phyloP scores from a whole-genome alignment of 108 stramenopile genomes.

The Discostella stelligeroides region DNA sequence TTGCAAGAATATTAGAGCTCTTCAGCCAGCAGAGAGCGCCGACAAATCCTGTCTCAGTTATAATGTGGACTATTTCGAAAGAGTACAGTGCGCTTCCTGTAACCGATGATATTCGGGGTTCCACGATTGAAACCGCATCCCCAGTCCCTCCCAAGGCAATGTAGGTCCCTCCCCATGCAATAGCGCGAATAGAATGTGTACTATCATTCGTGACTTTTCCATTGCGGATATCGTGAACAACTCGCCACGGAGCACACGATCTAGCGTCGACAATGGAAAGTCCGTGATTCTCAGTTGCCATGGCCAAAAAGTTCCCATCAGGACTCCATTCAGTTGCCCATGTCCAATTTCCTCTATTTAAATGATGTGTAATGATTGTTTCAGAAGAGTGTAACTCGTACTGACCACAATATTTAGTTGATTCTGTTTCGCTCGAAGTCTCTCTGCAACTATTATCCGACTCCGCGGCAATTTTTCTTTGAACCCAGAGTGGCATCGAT shows the following conservation, averaged over 20 bases:
- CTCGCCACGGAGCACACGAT: slow-evolving; percentile 55
- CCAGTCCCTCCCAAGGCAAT: slow-evolving; percentile 77
- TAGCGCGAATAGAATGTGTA: slow-evolving; percentile 67
- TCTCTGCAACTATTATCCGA: not conserved
- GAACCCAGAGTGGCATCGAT: slow-evolving; percentile 28
- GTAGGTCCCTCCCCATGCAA: slow-evolving; percentile 70
- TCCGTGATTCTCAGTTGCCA: slow-evolving; percentile 77
- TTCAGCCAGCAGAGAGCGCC: slow-evolving; percentile 61
- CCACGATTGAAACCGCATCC: slow-evolving; percentile 69
- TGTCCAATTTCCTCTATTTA: slow-evolving; percentile 37
- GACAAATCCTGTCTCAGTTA: slow-evolving; percentile 65
- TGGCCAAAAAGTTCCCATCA: slow-evolving; percentile 64
- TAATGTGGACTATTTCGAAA: slow-evolving; percentile 59
- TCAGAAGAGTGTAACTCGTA: slow-evolving; percentile 29
- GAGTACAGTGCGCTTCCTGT: slow-evolving; percentile 32
- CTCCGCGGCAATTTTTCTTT: slow-evolving; percentile 24
- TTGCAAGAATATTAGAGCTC: slow-evolving; percentile 61
- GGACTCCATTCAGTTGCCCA: slow-evolving; percentile 77
- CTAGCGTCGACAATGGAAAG: slow-evolving; percentile 63
- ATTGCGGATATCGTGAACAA: slow-evolving; percentile 58
- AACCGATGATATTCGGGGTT: slow-evolving; percentile 31
- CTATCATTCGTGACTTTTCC: slow-evolving; percentile 39
- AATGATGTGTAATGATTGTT: slow-evolving; percentile 29
- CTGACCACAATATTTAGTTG: slow-evolving; percentile 20
- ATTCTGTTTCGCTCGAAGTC: not conserved